Evolutionary conservation across 371 early-diverging fungal genomes (phyloP).

Genomic region (Mucor velutinosus): DNA sequence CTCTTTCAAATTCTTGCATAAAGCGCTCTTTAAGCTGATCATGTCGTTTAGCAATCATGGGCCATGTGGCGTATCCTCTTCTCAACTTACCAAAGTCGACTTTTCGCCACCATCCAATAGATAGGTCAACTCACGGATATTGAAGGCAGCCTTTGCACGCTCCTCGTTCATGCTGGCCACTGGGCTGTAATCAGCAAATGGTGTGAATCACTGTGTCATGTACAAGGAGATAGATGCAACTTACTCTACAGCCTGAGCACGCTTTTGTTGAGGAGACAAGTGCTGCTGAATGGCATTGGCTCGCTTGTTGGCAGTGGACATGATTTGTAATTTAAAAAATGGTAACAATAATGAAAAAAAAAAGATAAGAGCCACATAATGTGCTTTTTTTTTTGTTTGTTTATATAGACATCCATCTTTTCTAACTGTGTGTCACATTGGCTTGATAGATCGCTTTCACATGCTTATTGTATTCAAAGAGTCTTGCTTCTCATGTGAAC

Average conservation of each 20-base stretch:
- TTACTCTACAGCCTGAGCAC: conserved; percentile 27
- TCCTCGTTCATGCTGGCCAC: conserved; percentile 63
- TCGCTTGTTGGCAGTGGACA: conserved; percentile 18
- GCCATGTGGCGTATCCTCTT: neutral
- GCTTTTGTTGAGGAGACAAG: conserved; percentile 21
- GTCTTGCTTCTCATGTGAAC: neutral
- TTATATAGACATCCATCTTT: neutral
- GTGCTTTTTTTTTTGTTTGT: neutral
- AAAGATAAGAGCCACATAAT: neutral
- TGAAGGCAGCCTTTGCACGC: conserved; percentile 75
- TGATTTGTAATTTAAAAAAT: conserved; percentile 1
- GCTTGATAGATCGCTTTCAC: neutral
- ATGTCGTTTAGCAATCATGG: neutral
- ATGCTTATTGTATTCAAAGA: neutral
- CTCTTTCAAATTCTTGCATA: conserved; percentile 88
- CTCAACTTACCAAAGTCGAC: conserved; percentile 53
- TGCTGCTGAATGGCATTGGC: conserved; percentile 24
- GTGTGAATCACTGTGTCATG: neutral
- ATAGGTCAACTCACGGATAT: conserved; percentile 80
- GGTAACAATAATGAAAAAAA: neutral
- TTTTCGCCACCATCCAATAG: conserved; percentile 81
- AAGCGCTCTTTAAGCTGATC: conserved; percentile 73
- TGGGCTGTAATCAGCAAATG: conserved; percentile 27
- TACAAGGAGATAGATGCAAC: neutral
- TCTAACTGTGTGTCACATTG: neutral